Evolutionary conservation across 2,329 filamentous ascomycete species (phyloP).

Genomic region (Penicillium nordicum): DNA sequence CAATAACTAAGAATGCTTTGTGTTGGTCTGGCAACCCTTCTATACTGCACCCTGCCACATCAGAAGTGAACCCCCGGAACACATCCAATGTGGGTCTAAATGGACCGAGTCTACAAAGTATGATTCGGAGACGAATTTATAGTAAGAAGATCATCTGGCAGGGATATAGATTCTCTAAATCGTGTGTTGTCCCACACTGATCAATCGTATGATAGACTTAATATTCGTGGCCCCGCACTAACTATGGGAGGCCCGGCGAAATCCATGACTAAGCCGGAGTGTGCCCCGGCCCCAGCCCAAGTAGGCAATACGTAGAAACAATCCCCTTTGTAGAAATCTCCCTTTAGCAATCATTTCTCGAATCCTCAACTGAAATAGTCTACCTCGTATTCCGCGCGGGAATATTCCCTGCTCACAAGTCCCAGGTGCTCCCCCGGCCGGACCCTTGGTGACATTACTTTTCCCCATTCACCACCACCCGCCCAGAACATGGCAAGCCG

Average conservation of each 20-base stretch:
- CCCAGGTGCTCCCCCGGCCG: not conserved
- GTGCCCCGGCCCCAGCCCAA: not conserved
- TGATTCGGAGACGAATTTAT: not conserved
- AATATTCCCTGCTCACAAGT: not conserved
- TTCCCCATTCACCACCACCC: not conserved
- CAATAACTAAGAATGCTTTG: not conserved
- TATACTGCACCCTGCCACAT: not conserved
- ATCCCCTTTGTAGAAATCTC: not conserved
- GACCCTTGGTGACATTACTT: conserved; percentile 2
- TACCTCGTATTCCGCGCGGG: not conserved
- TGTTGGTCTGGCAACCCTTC: conserved; percentile 7
- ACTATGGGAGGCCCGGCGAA: not conserved
- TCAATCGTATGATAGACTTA: not conserved
- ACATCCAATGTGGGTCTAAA: conserved; percentile 14
- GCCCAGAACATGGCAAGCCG: conserved; percentile 33
- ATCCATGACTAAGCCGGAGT: conserved; percentile 15
- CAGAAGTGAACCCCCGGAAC: not conserved
- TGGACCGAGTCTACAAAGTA: not conserved
- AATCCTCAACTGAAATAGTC: not conserved
- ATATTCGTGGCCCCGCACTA: not conserved
- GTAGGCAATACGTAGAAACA: conserved; percentile 1
- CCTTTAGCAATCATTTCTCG: not conserved
- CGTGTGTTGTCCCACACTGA: not conserved
- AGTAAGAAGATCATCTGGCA: no score
- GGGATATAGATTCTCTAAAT: not conserved